phyloP scores from a whole-genome alignment of 805 yeast genomes.

The Candida ascalaphidarum region DNA sequence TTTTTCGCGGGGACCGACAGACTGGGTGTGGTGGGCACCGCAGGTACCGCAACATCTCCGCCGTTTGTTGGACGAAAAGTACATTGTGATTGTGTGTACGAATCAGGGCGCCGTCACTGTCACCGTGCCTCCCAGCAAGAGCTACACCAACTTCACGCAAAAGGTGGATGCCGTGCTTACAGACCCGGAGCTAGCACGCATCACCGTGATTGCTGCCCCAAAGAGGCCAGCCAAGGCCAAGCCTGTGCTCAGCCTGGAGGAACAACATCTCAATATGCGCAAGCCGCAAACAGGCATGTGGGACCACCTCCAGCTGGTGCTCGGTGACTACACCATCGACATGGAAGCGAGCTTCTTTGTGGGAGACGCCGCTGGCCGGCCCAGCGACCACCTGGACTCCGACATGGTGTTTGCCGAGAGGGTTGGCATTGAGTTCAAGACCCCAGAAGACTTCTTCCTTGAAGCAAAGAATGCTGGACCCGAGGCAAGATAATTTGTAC shows the following conservation, averaged over 20 bases:
- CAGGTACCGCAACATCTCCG: conserved; percentile 14
- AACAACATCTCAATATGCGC: conserved; percentile 36
- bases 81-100: conserved; percentile 62
- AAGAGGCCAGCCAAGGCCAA: conserved; percentile 34
- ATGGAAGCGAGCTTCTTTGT: conserved; percentile 49
- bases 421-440: conserved; percentile 40
- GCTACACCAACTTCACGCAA: conserved; percentile 28
- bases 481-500: too few relatives aligned
- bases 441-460: conserved; percentile 70
- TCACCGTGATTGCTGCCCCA: conserved; percentile 57
- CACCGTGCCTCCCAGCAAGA: conserved; percentile 13
- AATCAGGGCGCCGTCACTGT: conserved; percentile 73
- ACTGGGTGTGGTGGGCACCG: conserved; percentile 57
- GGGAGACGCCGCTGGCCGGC: conserved; percentile 97
- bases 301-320: conserved; percentile 30
- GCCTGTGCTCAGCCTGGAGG: conserved; percentile 14
- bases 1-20: conserved; percentile 51
- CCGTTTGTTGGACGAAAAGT: conserved; percentile 12
- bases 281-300: conserved; percentile 83
- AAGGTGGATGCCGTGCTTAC: conserved; percentile 31
- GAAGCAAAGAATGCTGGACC: conserved; percentile 2
- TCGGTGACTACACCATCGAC: conserved; percentile 24
- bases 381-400: conserved; percentile 68
- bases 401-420: conserved; percentile 62
- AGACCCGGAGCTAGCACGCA: too few relatives aligned